Evolutionary conservation across 202 grass and related monocot species (phyloP), one percentile per base, ranked within the genome.

Genomic region (Schoenoplectus tabernaemontani): DNA sequence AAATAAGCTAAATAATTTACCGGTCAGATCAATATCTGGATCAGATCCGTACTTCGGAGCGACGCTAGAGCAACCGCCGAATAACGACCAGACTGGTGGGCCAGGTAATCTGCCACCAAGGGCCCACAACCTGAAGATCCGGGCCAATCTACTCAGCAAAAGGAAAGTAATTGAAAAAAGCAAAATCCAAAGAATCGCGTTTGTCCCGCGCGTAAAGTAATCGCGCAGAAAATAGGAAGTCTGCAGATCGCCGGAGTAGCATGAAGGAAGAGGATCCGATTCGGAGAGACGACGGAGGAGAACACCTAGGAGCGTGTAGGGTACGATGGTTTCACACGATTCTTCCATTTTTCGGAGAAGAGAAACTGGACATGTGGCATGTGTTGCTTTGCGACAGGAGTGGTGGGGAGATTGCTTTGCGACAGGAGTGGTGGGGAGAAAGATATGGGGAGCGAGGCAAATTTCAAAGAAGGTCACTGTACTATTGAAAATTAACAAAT

Each of bases 221-320:
- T 90, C 91, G 30, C 79, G 86, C 30, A 97, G 84, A 82, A 97
- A 92, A 47, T 26, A 37, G 33, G 54, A 32, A 9, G 74, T 72
- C 22, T 62, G 64, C 44, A 78, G 76, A 24, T 72, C 76, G 24
- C 79, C 76, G 77, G 73, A 82, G 84, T 81, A 86, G 33, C 81
- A 82, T 16, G 79, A 63, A 81, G 82, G 46, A 50, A 86, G 59
- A 1, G 78, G 36, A 8, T 68, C 63, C 17, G 59, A 33, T 6
- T 59, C 42, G 4, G 75, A 22, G 24, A 66, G 62, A 22, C 83
- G 79, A 74, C 75, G 87, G 68, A 97, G 84, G 38, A 97, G 91
- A 37, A 81, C 43, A 15, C 89, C 89, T 11, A 97, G 81, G 9
- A 97, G 91, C 7, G 91, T 97, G 89, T 87, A 97, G 7, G 91